phyloP scores from a whole-genome alignment of 371 early-diverging fungal species.

The Apophysomyces elegans region DNA sequence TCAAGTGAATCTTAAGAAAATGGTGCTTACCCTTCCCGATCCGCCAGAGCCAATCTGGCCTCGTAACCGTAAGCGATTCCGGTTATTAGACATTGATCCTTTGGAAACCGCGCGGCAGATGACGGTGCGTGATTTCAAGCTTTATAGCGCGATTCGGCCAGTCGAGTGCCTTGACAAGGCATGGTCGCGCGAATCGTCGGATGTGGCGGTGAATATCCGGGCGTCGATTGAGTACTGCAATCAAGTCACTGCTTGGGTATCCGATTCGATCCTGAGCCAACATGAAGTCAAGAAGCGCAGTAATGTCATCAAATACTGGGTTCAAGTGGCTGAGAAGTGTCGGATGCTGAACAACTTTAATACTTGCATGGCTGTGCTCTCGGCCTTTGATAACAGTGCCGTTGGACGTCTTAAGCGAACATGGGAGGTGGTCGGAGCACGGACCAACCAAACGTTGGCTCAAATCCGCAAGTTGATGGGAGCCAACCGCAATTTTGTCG shows the following conservation, averaged over 20 bases:
- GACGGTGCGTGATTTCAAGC: slow-evolving; percentile 83
- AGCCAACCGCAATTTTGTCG: slow-evolving; percentile 78
- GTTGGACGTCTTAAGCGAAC: slow-evolving; percentile 88
- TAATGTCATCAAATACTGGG: slow-evolving; percentile 78
- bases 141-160: slow-evolving; percentile 80
- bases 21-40: slow-evolving; percentile 66
- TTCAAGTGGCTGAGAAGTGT: slow-evolving; percentile 74
- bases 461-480: slow-evolving; percentile 70
- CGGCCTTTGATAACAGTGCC: slow-evolving; percentile 85
- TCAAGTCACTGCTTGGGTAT: slow-evolving; percentile 85
- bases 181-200: slow-evolving; percentile 8
- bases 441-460: slow-evolving; percentile 51
- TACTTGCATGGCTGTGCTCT: slow-evolving; percentile 85
- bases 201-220: slow-evolving; percentile 29
- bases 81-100: slow-evolving; percentile 85
- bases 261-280: slow-evolving; percentile 79
- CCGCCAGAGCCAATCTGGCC: slow-evolving; percentile 77
- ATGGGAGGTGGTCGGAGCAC: slow-evolving; percentile 67
- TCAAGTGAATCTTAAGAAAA: slow-evolving; percentile 55
- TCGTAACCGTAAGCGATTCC: slow-evolving; percentile 62
- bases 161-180: slow-evolving; percentile 73
- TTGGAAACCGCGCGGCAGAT: slow-evolving; percentile 93
- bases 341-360: slow-evolving; percentile 84
- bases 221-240: slow-evolving; percentile 73
- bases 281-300: slow-evolving; percentile 80